Evolutionary conservation across 164 flowering plant species (phyloP), one percentile per base, ranked within the genome.

Genomic region (Magnolia kwangsiensis): DNA sequence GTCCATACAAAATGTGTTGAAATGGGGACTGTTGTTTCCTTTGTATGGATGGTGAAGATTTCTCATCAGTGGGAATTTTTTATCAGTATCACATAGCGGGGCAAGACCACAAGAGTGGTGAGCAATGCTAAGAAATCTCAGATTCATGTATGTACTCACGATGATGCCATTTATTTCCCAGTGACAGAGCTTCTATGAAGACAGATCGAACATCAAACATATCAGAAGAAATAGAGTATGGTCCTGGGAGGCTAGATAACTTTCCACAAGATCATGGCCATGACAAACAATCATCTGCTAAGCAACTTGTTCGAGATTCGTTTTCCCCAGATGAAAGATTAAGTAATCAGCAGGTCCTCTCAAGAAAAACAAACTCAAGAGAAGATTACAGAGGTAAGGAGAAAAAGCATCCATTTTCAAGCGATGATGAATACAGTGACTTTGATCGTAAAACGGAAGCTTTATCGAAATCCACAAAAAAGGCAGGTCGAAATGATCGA

Each of bases 161-260:
- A 8, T 55, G 27, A 64, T 64, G 9, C 23, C 19, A 19, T 7
- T 71, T 50, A 16, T 23, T 76, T 37, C 66, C 63, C 95, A 91
- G 96, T 77, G 87, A 77, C 69, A 86, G 79, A 67, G 49, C 74
- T 59, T 81, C 83, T 79, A 71, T 65, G 51, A 86, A 67, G 74
- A 76, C 59, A 0, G 83, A n/a, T 51, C 80, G 70, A n/a, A 74
- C 76, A 63, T 76, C 81, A 16, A 80, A 75, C 51, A n/a, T 67
- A 63, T n/a, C 75, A 50, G 80, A 76, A 66, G 84, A 73, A 51
- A 51, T 74, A 18, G 79, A 80, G 49, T 78, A 76, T 61, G 78
- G 80, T 50, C 82, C 84, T 69, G 82, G 83, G 37, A 78, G 81
- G 67, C 72, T 50, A 6, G 78, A 77, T 51, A 76, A 67, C 27